These are phyloP conservation scores for Ustilago hordei DNA, from an alignment of 1,284 basidiomycete genomes.

Conservation along the genomic window DNA sequence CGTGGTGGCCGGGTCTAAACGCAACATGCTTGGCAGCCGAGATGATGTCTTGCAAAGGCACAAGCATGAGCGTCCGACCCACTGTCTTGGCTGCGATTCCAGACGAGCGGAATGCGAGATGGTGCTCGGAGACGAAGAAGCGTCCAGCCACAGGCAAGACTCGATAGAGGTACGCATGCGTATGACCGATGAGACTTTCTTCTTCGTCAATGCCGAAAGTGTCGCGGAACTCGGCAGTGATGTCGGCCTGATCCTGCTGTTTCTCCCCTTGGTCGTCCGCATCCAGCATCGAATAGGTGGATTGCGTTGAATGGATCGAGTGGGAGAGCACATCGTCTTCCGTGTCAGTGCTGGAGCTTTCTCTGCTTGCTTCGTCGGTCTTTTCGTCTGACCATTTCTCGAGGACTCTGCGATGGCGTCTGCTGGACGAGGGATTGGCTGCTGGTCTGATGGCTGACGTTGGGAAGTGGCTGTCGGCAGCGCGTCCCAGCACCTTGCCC, in stretches of 20 bases:
- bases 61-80: slow-evolving; percentile 80
- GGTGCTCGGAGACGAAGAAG: slow-evolving; percentile 54
- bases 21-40: slow-evolving; percentile 86
- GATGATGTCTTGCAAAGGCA: slow-evolving; percentile 88
- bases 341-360: slow-evolving; percentile 28
- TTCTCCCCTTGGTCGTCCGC: slow-evolving; percentile 21
- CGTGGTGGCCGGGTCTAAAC: slow-evolving; percentile 87
- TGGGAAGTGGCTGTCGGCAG: slow-evolving; percentile 1
- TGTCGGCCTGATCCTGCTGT: slow-evolving; percentile 15
- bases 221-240: slow-evolving; percentile 41
- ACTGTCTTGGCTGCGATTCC: slow-evolving; percentile 56
- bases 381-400: slow-evolving; percentile 42
- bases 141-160: slow-evolving; percentile 60
- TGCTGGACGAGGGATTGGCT: background rate
- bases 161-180: slow-evolving; percentile 55
- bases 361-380: slow-evolving; percentile 21
- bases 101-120: slow-evolving; percentile 64
- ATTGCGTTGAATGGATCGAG: slow-evolving; percentile 35
- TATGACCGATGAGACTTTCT: slow-evolving; percentile 50
- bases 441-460: slow-evolving; percentile 1
- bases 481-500: slow-evolving; percentile 31
- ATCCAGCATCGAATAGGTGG: slow-evolving; percentile 47
- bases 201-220: slow-evolving; percentile 49
- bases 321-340: slow-evolving; percentile 41
- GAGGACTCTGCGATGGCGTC: slow-evolving; percentile 38